Base-by-base conservation (phyloP, 257 asterid genomes). In the Lavandula angustifolia region DNA sequence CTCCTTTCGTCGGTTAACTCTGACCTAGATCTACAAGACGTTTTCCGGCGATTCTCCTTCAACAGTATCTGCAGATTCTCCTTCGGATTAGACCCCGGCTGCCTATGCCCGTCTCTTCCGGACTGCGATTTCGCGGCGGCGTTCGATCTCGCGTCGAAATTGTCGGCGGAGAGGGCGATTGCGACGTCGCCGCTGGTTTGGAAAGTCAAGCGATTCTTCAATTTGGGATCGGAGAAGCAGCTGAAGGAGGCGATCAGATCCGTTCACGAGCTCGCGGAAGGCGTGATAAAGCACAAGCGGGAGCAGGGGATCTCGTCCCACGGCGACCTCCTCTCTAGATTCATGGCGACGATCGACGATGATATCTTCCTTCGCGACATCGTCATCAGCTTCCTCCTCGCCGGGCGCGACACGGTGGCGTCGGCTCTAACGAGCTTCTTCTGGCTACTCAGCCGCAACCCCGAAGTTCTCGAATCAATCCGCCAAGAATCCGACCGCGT, bases 391-490 rank as follows among this genome's bases (percentile, higher is more conserved):
- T 87, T 89, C 47, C 84, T 87, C 14, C 56, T 89, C 38, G 96
- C 96, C 0, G 96, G 96, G 4, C 80, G 92, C 11, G 96, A 89
- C 68, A 84, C 96, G 0, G 82, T 87, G 27, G 81, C 95, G 11
- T 83, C 94, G 0, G 87, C 87, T 27, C 29, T 89, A 40, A 87
- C 95, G 1, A 76, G 84, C 51, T 83, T 89, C 76, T 89, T 87
- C 63, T 75, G 58, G 66, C 60, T 75, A 4, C 38, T 78, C 9
- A 12, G 68, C 55, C 58, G 40, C 27, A 62, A 73, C 73, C 78
- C 80, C 7, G 16, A 32, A 0, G 73, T 34, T 1, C 12, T 52
- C 3, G 49, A 37, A 1, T 13, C 12, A 5, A 80, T 80, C 46
- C 78, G 68, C 4, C 64, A 54, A 4, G 85, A 80, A 44, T 71